Conservation (phyloP, 2,329 filamentous ascomycete genomes). For the Apiospora aurea region DNA sequence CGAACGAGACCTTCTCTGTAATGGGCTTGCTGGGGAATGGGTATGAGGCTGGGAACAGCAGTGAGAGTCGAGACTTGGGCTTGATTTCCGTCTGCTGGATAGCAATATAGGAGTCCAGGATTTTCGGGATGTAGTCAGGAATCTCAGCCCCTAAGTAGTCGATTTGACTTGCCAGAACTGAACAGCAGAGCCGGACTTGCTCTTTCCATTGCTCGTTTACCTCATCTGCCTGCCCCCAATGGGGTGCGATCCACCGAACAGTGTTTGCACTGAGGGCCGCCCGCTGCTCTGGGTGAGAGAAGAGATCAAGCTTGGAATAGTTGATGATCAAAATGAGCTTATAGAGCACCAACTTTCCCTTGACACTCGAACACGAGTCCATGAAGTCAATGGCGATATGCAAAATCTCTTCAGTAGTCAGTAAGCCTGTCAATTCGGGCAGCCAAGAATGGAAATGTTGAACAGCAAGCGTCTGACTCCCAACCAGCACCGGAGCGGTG, state of each 20-base stretch:
- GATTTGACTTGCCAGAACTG: slow-evolving; percentile 86
- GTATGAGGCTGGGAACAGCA: slow-evolving; percentile 89
- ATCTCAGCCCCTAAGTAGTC: slow-evolving; percentile 80
- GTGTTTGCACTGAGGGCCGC: slow-evolving; percentile 80
- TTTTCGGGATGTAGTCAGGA: slow-evolving; percentile 87
- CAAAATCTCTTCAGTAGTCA: slow-evolving; percentile 84
- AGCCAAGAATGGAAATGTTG: slow-evolving; percentile 98
- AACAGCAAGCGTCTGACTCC: slow-evolving; percentile 92
- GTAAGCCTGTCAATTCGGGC: slow-evolving; percentile 81
- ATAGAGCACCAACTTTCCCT: slow-evolving; percentile 90
- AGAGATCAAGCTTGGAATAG: slow-evolving; percentile 83
- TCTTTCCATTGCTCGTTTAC: slow-evolving; percentile 89
- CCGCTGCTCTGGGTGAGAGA: slow-evolving; percentile 78
- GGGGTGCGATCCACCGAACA: slow-evolving; percentile 87
- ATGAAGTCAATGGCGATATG: slow-evolving; percentile 93
- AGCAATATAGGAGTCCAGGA: slow-evolving; percentile 86
- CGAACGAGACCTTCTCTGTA: slow-evolving; percentile 65
- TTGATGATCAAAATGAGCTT: slow-evolving; percentile 93
- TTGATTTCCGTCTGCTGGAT: slow-evolving; percentile 66
- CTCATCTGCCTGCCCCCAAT: slow-evolving; percentile 81
- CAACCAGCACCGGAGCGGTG: slow-evolving; percentile 82
- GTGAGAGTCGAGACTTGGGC: slow-evolving; percentile 73
- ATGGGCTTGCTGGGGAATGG: slow-evolving; percentile 82
- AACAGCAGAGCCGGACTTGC: slow-evolving; percentile 92
- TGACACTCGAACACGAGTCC: slow-evolving; percentile 85